Evolutionary conservation across 768 basidiomycete genomes (phyloP).

Genomic region (Mycena alexandri): DNA sequence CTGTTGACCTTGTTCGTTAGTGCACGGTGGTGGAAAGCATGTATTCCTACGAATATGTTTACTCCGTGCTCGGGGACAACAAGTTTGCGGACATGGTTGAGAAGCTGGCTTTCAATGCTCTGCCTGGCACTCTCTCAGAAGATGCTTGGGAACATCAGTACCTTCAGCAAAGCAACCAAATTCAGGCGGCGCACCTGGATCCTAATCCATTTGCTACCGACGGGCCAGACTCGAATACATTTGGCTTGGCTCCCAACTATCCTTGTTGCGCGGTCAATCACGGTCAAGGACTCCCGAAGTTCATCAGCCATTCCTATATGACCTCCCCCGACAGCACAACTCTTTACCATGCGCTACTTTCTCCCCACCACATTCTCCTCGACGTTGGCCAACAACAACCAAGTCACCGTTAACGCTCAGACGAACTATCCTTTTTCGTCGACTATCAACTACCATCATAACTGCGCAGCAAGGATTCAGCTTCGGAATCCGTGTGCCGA

Average conservation of each 20-base stretch:
- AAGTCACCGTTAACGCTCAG: constrained; percentile 30
- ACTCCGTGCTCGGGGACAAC: constrained; percentile 31
- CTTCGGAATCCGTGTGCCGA: constrained; percentile 33
- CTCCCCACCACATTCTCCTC: constrained; percentile 33
- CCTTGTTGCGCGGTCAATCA: constrained; percentile 35
- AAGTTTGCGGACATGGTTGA: constrained; percentile 30
- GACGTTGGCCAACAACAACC: constrained; percentile 29
- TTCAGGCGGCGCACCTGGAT: constrained; percentile 27
- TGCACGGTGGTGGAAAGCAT: constrained; percentile 36
- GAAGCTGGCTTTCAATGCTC: constrained; percentile 34
- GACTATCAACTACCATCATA: constrained; percentile 26
- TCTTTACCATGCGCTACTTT: constrained; percentile 32
- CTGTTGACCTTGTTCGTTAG: not conserved
- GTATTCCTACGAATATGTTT: constrained; percentile 34
- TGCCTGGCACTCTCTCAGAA: constrained; percentile 25
- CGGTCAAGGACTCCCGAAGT: constrained; percentile 37
- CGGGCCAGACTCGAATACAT: constrained; percentile 28
- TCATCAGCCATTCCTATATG: constrained; percentile 33
- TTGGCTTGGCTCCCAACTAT: constrained; percentile 32
- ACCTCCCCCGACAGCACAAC: constrained; percentile 31
- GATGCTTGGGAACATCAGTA: constrained; percentile 36
- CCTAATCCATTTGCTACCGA: constrained; percentile 34
- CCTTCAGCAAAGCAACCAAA: constrained; percentile 35
- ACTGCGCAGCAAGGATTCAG: constrained; percentile 23
- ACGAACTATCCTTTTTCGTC: constrained; percentile 34